Percentiles rank a stretch among this genome's conserved stretches.
Conservation (phyloP, 345 rosid species). For the Eucalyptus marginata region DNA sequence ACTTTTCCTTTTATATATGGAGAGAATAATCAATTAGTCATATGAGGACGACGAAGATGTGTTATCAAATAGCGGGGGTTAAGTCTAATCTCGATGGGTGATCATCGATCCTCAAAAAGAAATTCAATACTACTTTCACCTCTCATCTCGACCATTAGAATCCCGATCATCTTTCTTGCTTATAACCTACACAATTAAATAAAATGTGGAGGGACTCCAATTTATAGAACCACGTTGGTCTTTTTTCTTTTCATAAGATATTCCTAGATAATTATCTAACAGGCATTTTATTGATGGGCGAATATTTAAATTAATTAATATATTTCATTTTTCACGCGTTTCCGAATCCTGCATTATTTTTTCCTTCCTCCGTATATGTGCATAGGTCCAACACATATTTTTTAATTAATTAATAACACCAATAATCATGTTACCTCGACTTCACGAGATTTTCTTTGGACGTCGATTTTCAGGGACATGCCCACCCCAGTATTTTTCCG, state of each 20-base stretch:
- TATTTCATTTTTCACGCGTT: not conserved
- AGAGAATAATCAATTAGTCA: not conserved
- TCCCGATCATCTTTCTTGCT: not conserved
- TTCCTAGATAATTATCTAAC: accelerated
- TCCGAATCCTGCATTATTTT: not conserved
- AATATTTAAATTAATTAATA: no score
- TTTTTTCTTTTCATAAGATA: no score
- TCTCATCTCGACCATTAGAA: not conserved
- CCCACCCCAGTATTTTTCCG: not conserved
- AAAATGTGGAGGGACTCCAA: accelerated
- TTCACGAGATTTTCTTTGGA: not conserved
- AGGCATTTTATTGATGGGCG: accelerated
- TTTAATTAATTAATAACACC: not conserved
- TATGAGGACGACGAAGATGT: accelerated
- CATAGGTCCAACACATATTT: no score
- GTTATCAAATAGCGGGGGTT: no score
- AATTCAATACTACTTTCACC: not conserved
- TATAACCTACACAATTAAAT: not conserved
- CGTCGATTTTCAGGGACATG: not conserved
- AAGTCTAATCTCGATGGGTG: not conserved
- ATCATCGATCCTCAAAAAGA: no score
- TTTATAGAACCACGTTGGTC: accelerated
- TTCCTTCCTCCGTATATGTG: not conserved
- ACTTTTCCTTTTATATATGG: not conserved
- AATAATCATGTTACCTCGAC: not conserved